Conservation (phyloP, 2,329 filamentous ascomycete species). For the Xylaria arbuscula region DNA sequence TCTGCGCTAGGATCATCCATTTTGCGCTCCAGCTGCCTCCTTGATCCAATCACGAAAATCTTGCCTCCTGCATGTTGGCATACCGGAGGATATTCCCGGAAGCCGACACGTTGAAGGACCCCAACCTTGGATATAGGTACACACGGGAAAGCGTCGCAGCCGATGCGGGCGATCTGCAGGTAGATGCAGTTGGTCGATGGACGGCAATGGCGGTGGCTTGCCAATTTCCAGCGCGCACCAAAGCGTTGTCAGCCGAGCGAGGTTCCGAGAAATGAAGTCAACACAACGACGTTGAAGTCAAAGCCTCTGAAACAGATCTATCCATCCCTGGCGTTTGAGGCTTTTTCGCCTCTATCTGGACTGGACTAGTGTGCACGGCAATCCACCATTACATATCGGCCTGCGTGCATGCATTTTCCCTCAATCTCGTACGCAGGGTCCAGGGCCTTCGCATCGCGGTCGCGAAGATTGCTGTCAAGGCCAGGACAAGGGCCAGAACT, state of each 20-base stretch:
- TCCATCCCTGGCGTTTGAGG: conserved; percentile 23
- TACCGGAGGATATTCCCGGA: conserved; percentile 38
- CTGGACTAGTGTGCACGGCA: background rate
- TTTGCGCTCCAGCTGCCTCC: conserved; percentile 41
- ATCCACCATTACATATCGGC: conserved; percentile 21
- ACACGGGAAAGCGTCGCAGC: background rate
- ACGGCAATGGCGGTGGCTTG: conserved; percentile 15
- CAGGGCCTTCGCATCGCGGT: conserved; percentile 32
- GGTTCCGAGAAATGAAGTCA: background rate
- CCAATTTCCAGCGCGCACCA: conserved; percentile 2
- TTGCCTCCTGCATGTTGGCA: conserved; percentile 21
- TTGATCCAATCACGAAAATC: conserved; percentile 43
- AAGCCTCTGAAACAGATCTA: conserved; percentile 14
- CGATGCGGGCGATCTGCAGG: conserved; percentile 1
- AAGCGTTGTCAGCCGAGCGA: background rate
- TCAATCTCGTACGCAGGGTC: conserved; percentile 39
- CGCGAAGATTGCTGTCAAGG: conserved; percentile 10
- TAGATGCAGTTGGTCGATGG: conserved; percentile 13
- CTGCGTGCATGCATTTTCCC: conserved; percentile 32
- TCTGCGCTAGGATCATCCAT: conserved; percentile 30
- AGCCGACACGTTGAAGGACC: conserved; percentile 41
- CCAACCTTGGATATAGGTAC: conserved; percentile 39
- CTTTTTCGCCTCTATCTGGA: conserved; percentile 7
- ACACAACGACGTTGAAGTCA: conserved; percentile 46
- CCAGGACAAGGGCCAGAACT: conserved; percentile 6